Conservation (phyloP, 192 early-diverging fungal genomes). For the Dissophora globulifera region DNA sequence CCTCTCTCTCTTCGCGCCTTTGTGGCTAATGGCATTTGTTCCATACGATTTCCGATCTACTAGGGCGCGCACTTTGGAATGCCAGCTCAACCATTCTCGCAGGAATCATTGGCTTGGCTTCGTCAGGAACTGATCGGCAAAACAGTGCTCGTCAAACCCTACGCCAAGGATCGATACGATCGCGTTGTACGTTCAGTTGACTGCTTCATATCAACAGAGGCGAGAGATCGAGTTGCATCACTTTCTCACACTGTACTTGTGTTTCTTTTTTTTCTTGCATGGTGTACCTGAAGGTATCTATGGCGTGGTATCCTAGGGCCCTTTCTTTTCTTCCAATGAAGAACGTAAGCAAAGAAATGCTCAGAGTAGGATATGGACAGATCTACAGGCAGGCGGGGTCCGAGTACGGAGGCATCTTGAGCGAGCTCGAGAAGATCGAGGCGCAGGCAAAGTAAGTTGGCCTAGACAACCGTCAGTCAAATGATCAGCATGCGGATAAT, state of each 20-base stretch:
- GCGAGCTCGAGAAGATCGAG: slow-evolving; percentile 58
- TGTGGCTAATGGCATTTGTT: too few species aligned
- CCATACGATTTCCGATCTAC: neutral
- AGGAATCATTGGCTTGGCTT: slow-evolving; percentile 67
- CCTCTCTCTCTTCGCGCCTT: too few species aligned
- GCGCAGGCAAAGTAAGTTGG: slow-evolving; percentile 65
- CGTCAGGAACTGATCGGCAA: slow-evolving; percentile 53
- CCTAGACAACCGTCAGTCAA: too few species aligned
- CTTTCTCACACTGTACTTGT: neutral
- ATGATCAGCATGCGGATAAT: too few species aligned
- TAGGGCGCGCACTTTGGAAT: slow-evolving; percentile 73
- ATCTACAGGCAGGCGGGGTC: slow-evolving; percentile 68
- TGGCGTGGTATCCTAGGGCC: slow-evolving; percentile 60
- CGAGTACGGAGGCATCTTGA: slow-evolving; percentile 62
- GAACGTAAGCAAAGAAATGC: slow-evolving; percentile 72
- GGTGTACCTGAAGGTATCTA: slow-evolving; percentile 58
- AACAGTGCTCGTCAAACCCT: slow-evolving; percentile 59
- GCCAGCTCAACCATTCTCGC: slow-evolving; percentile 66
- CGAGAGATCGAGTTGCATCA: too few species aligned
- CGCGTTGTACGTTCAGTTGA: slow-evolving; percentile 67
- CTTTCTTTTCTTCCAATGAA: slow-evolving; percentile 53
- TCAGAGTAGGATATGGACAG: slow-evolving; percentile 65
- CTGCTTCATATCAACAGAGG: too few species aligned
- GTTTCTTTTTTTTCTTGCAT: neutral
- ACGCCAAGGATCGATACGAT: slow-evolving; percentile 67